Percentiles rank a stretch among this genome's conserved stretches.
phyloP scores from a whole-genome alignment of 2,329 filamentous ascomycete genomes.

The Aspergillus cejpii region DNA sequence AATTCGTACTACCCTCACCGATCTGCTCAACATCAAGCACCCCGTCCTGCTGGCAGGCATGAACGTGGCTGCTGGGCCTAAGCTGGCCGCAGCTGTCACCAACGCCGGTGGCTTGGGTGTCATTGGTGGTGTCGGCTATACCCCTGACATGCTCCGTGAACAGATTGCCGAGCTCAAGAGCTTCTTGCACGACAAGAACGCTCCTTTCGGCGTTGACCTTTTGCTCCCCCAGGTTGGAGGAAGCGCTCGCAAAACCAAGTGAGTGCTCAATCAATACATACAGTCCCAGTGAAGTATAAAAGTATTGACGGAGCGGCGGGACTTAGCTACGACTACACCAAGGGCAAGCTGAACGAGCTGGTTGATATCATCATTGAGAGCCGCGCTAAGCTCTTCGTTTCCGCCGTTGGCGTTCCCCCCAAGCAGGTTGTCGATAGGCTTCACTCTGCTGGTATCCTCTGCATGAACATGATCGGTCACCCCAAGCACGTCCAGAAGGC shows the following conservation, averaged over 20 bases:
- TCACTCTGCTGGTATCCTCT: constrained; percentile 78
- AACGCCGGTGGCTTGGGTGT: constrained; percentile 96
- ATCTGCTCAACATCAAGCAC: constrained; percentile 97
- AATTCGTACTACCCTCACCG: constrained; percentile 85
- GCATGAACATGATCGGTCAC: constrained; percentile 99
- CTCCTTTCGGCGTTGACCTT: constrained; percentile 39
- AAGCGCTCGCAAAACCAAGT: constrained; percentile 91
- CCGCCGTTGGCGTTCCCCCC: constrained; percentile 88
- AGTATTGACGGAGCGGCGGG: constrained; percentile 10
- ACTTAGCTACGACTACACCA: constrained; percentile 98
- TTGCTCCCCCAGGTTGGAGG: constrained; percentile 91
- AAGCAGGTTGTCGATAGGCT: constrained; percentile 82
- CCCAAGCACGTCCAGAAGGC: constrained; percentile 98
- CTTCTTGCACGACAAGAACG: constrained; percentile 18
- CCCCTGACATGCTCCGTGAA: constrained; percentile 91
- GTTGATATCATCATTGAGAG: constrained; percentile 88
- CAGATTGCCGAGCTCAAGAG: constrained; percentile 89
- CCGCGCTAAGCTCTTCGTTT: constrained; percentile 89
- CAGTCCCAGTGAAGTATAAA: not conserved
- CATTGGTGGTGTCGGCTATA: constrained; percentile 86
- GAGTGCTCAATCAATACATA: constrained; percentile 21
- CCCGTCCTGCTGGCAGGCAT: constrained; percentile 93
- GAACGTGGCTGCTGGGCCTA: constrained; percentile 96
- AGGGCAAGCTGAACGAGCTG: constrained; percentile 91
- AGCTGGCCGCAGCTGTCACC: constrained; percentile 91